phyloP scores from a whole-genome alignment of 208 protist genomes.

The Wallacemonas sp. region DNA sequence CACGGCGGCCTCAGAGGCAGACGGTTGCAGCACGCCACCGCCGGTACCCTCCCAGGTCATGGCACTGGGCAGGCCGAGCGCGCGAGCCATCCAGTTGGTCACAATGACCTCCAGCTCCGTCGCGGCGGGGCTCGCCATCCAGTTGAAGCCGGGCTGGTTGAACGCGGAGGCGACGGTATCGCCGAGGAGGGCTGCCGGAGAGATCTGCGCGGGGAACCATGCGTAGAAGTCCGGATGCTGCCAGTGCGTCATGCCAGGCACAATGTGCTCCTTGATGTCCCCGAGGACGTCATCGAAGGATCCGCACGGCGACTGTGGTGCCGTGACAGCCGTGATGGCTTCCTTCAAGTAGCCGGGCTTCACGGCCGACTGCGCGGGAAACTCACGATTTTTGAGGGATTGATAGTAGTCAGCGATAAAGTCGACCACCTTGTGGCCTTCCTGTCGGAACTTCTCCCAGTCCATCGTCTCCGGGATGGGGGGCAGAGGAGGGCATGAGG shows the following conservation, averaged over 20 bases:
- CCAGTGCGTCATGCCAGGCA: conserved; percentile 76
- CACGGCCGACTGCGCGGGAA: conserved; percentile 37
- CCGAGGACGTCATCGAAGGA: conserved; percentile 38
- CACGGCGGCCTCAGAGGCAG: conserved; percentile 45
- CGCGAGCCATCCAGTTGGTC: conserved; percentile 57
- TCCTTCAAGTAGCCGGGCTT: conserved; percentile 50
- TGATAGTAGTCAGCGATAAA: conserved; percentile 48
- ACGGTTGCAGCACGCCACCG: conserved; percentile 59
- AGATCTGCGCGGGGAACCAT: conserved; percentile 57
- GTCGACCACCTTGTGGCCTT: conserved; percentile 47
- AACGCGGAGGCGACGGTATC: conserved; percentile 51
- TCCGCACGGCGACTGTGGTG: conserved; percentile 25
- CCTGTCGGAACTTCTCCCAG: conserved; percentile 39
- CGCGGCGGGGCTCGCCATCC: conserved; percentile 53
- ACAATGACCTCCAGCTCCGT: conserved; percentile 71
- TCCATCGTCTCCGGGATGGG: conserved; percentile 40
- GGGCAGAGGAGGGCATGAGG: conserved; percentile 32
- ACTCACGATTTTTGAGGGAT: conserved; percentile 30
- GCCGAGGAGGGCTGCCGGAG: conserved; percentile 54
- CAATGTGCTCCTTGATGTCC: conserved; percentile 50
- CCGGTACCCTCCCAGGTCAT: conserved; percentile 52
- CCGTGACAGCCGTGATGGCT: conserved; percentile 27
- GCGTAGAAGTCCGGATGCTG: conserved; percentile 68
- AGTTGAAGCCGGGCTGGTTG: conserved; percentile 64
- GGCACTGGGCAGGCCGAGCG: conserved; percentile 38